Base-by-base conservation (phyloP, 345 rosid genomes). In the Brassica cretica region DNA sequence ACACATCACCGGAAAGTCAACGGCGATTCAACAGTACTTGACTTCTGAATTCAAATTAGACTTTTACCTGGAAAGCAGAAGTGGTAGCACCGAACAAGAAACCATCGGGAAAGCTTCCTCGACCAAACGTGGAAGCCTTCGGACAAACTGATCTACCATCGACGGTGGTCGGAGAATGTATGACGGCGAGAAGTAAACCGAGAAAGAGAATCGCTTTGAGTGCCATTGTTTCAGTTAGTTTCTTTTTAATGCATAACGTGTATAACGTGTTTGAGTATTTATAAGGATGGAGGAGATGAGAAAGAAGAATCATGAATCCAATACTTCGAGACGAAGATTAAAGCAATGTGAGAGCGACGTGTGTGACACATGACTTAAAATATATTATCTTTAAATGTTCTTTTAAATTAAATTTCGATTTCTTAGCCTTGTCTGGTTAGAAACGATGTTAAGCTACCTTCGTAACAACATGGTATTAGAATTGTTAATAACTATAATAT, bases 21-120 rank as follows among this genome's bases (percentile, higher is more conserved):
- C 53, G 78, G 46, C 0, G 60, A 35, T 11, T 70, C 55, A 69
- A 69, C 21, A 79, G 10, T 0, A 14, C 51, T 29, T 27, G 79
- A 74, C 75, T 69, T 79, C 0, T 5, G 2, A 14, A 39, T 18
- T 9, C 32, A 73, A 73, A 62, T 24, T 5, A n/a, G 35, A 68
- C 9, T 39, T 11, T 14, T 19, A 82, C 85, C 83, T 82, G 83
- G 21, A 79, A 82, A 79, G 85, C 75, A 67, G 78, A 75, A 27
- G 80, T 79, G 0, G 83, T 71, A 75, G 85, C 80, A 62, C 85
- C 85, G 24, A 82, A 79, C 60, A 82, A 29, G 77, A 84, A 82
- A 75, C 76, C 84, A 51, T 15, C 46, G 15, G 76, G 79, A 39
- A 83, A 70, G 74, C 84, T 81, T 14, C 81, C 78, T 3, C 84